Percentiles rank a stretch among this genome's conserved stretches.
phyloP scores from a whole-genome alignment of 805 yeast genomes.

The Ogataea pini region DNA sequence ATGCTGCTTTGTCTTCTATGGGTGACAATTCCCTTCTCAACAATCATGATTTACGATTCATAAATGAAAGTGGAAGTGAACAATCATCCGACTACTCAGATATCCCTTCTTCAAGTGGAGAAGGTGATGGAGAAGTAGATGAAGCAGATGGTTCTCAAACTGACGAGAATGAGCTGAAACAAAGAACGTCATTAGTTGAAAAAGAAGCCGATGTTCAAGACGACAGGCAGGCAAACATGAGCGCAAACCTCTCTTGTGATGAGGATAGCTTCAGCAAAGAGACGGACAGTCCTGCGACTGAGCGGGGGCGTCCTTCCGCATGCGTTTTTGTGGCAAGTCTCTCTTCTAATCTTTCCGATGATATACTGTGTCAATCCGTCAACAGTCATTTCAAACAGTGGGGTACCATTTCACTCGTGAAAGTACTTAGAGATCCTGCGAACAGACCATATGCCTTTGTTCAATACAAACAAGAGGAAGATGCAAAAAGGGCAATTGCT shows the following conservation, averaged over 20 bases:
- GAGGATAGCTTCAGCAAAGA: constrained; percentile 23
- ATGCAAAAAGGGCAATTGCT: constrained; percentile 65
- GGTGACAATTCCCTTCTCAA: constrained; percentile 17
- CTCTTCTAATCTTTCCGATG: constrained; percentile 64
- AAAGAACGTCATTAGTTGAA: too few relatives aligned
- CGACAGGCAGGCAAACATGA: constrained; percentile 7
- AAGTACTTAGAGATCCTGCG: constrained; percentile 77
- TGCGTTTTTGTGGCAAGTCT: constrained; percentile 91
- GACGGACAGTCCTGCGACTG: constrained; percentile 20
- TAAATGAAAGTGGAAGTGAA: constrained; percentile 20
- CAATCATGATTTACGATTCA: constrained; percentile 14
- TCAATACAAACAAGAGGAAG: constrained; percentile 71
- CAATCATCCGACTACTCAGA: constrained; percentile 24
- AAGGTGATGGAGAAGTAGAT: constrained; percentile 10
- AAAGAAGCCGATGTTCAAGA: not conserved
- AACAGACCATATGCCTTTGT: constrained; percentile 93
- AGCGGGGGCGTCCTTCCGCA: constrained; percentile 71
- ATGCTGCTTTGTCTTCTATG: constrained; percentile 17
- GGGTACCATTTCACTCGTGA: constrained; percentile 72
- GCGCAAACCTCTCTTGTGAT: constrained; percentile 16
- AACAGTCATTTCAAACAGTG: constrained; percentile 65
- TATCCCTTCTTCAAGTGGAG: constrained; percentile 19
- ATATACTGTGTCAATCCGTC: constrained; percentile 68
- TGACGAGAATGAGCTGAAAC: not conserved
- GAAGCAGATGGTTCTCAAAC: constrained; percentile 3